Evolutionary conservation across 2,329 filamentous ascomycete species (phyloP).

Genomic region (Neonectria hederae): DNA sequence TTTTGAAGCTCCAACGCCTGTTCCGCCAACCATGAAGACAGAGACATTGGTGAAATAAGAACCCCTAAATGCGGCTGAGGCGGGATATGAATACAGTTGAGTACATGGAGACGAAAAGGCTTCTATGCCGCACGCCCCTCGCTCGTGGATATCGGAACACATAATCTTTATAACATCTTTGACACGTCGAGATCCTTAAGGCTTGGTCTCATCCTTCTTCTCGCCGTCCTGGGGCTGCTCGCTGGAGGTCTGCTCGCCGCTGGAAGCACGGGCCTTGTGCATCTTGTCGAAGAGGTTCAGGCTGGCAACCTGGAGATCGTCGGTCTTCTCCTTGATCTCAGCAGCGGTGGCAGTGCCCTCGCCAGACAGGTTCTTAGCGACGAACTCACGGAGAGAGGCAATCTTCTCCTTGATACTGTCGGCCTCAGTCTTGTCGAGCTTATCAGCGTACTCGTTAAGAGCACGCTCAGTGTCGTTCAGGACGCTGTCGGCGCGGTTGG

Average conservation of each 20-base stretch:
- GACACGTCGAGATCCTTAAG: slow-evolving; percentile 54
- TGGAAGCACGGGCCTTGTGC: slow-evolving; percentile 86
- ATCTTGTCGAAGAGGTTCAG: slow-evolving; percentile 99
- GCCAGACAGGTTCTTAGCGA: slow-evolving; percentile 93
- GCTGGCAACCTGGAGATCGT: slow-evolving; percentile 94
- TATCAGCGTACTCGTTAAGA: slow-evolving; percentile 94
- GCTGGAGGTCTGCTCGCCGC: slow-evolving; percentile 45
- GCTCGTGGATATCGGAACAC: slow-evolving; percentile 47
- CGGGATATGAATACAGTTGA: slow-evolving; percentile 64
- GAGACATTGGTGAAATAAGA: slow-evolving; percentile 54
- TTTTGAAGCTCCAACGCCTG: slow-evolving; percentile 65
- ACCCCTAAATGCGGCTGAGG: slow-evolving; percentile 48
- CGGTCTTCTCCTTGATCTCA: slow-evolving; percentile 98
- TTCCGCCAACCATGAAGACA: slow-evolving; percentile 58
- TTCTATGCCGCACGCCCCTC: slow-evolving; percentile 48
- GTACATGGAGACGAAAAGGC: slow-evolving; percentile 50
- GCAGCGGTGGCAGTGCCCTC: slow-evolving; percentile 87
- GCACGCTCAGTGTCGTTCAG: slow-evolving; percentile 99
- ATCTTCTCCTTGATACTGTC: slow-evolving; percentile 97
- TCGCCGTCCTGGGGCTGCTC: slow-evolving; percentile 70
- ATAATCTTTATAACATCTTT: slow-evolving; percentile 38
- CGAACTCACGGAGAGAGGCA: slow-evolving; percentile 81
- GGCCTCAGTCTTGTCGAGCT: slow-evolving; percentile 95
- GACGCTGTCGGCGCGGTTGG: slow-evolving; percentile 96
- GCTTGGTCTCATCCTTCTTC: slow-evolving; percentile 81